Conservation (phyloP, 148 eudicot genomes). For the Rhododendron simsii region DNA sequence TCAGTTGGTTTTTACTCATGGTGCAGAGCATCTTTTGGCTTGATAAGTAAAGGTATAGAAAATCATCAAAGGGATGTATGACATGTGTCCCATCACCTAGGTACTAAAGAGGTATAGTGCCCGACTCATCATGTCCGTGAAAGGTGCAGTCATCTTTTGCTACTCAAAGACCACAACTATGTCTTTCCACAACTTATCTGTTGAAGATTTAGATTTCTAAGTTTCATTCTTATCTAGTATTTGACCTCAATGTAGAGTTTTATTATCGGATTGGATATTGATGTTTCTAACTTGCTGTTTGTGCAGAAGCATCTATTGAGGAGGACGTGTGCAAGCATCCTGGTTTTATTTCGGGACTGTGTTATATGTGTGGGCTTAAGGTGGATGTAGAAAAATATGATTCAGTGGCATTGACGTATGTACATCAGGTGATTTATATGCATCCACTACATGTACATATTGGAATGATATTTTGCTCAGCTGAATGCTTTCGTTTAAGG, state of each 20-base stretch:
- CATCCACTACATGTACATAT: background rate
- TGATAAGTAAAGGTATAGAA: background rate
- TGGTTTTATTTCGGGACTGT: constrained; percentile 7
- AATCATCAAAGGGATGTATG: background rate
- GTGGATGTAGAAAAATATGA: background rate
- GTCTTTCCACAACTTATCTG: background rate
- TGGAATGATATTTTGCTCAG: background rate
- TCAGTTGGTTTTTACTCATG: background rate
- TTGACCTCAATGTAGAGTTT: background rate
- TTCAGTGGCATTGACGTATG: background rate
- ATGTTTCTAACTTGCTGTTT: background rate
- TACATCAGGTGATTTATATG: constrained; percentile 49
- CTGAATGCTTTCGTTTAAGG: background rate
- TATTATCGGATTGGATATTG: background rate
- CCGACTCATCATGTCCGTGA: background rate
- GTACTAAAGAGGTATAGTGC: background rate
- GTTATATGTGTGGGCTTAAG: constrained; percentile 3
- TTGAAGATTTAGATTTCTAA: background rate
- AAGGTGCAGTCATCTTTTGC: background rate
- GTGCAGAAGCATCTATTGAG: constrained; percentile 8
- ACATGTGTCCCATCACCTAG: background rate
- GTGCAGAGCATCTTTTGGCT: background rate
- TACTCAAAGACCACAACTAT: background rate
- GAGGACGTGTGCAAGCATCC: constrained; percentile 1
- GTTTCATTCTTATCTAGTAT: background rate